Conservation (phyloP, 257 asterid species). For the Thymus quinquecostatus region DNA sequence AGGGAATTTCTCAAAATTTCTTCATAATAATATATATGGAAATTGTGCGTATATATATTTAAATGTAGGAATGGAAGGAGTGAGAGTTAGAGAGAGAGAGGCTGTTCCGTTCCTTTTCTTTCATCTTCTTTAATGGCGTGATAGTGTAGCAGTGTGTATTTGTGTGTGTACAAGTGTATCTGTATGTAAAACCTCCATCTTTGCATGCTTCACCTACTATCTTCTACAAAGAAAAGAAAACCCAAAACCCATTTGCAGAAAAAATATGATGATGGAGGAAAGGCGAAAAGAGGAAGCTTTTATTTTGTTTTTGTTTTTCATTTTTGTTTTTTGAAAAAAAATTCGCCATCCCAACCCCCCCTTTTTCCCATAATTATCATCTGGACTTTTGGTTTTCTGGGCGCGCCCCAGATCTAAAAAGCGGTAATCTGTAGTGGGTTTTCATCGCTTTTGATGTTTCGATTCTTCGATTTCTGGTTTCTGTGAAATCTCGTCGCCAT, state of each 20-base stretch:
- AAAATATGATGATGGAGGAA: constrained; percentile 2
- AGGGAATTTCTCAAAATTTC: constrained; percentile 13
- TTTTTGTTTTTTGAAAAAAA: constrained; percentile 23
- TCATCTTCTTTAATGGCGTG: constrained; percentile 35
- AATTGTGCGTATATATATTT: neutral
- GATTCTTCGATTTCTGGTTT: constrained; percentile 22
- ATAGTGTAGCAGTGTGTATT: constrained; percentile 27
- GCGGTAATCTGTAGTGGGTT: constrained; percentile 28
- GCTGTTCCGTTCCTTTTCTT: constrained; percentile 28
- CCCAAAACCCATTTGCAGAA: constrained; percentile 32
- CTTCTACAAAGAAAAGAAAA: constrained; percentile 18
- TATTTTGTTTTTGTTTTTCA: neutral
- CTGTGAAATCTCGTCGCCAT: constrained; percentile 16
- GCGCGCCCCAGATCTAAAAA: constrained; percentile 30
- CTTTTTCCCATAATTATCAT: constrained; percentile 25
- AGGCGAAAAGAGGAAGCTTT: neutral
- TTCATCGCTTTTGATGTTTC: constrained; percentile 11
- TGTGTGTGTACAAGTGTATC: constrained; percentile 25
- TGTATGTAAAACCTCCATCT: constrained; percentile 36
- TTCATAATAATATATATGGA: constrained; percentile 18
- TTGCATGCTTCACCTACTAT: constrained; percentile 42
- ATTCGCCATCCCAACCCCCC: constrained; percentile 23
- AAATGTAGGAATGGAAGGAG: neutral
- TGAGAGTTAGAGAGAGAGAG: constrained; percentile 14
- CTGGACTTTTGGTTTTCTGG: constrained; percentile 20